Evolutionary conservation across 306 rosid genomes (phyloP).

Genomic region (Calophaca sinica): DNA sequence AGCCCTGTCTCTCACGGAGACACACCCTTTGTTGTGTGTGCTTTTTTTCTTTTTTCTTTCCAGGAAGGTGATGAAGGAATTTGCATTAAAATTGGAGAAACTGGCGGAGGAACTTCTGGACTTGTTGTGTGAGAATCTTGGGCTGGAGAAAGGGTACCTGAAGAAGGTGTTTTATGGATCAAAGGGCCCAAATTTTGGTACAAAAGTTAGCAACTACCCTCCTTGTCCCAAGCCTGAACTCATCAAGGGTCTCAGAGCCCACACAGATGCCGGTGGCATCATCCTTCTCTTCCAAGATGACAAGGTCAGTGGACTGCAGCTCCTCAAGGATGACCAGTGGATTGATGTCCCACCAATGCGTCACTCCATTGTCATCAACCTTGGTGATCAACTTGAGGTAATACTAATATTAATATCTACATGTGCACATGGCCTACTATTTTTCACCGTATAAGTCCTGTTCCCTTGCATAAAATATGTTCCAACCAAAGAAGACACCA

Average conservation of each 20-base stretch:
- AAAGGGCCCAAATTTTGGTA: conserved; percentile 89
- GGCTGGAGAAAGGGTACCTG: conserved; percentile 85
- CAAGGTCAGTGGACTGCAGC: conserved; percentile 96
- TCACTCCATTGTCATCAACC: conserved; percentile 95
- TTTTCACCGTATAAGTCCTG: neutral
- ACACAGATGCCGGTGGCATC: conserved; percentile 98
- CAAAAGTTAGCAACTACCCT: conserved; percentile 95
- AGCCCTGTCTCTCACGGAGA: no score
- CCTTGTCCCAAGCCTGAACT: conserved; percentile 95
- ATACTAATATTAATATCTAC: neutral
- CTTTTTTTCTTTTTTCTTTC: neutral
- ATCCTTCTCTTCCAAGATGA: conserved; percentile 94
- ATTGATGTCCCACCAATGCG: conserved; percentile 93
- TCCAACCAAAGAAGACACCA: conserved; percentile 33
- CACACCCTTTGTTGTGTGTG: no score
- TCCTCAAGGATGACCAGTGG: conserved; percentile 90
- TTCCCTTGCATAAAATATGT: neutral
- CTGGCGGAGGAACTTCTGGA: conserved; percentile 85
- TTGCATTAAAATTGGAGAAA: conserved; percentile 68
- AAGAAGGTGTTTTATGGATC: conserved; percentile 81
- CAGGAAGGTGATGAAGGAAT: conserved; percentile 83
- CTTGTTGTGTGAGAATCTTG: conserved; percentile 88
- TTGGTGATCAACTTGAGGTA: conserved; percentile 99
- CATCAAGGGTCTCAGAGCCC: conserved; percentile 92
- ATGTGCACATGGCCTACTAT: neutral